Evolutionary conservation across 129 eudicot genomes (phyloP), one percentile per base, ranked within the genome.

Genomic region (Kitagawia praeruptora): DNA sequence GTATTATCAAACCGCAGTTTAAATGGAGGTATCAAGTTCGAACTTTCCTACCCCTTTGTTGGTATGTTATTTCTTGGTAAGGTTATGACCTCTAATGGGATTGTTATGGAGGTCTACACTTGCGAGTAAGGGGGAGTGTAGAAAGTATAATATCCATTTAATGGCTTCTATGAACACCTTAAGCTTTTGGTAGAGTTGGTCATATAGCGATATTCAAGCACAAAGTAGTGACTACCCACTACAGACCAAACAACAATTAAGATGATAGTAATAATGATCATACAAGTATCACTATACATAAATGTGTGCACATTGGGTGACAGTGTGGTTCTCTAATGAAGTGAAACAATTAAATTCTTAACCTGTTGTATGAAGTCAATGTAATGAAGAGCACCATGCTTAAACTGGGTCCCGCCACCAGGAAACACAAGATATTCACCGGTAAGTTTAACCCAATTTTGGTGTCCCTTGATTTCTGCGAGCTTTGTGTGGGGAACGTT

Each of bases 361-460:
- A 82, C 92, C 74, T 88, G 76, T 61, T 82, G 81, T 54, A 88
- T 81, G 61, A 83, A 81, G 79, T 88, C 88, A 6, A 88, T 86
- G 74, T 86, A 88, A 80, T 88, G 92, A 75, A 86, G 89, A 23
- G 92, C 89, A 39, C 92, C 89, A 58, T 88, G 82, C 47, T 76
- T 88, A 74, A 88, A 84, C 76, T 86, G 92, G 49, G 92, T 88
- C 51, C 92, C 92, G 44, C 92, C 92, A 21, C 92, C 92, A 0
- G 92, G 92, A 64, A 88, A 88, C 46, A 86, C 69, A 70, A 88
- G 87, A 80, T 85, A 88, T 58, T 88, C 88, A 27, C 92, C 92
- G 0, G 69, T 77, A 31, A 88, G 89, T 84, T 88, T 88, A 69
- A 88, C 92, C 92, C 92, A 88, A 58, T 88, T 88, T 78, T 88